These are phyloP conservation scores for Phytophthora quininea DNA, from an alignment of 352 stramenopile species.

Conservation along the genomic window DNA sequence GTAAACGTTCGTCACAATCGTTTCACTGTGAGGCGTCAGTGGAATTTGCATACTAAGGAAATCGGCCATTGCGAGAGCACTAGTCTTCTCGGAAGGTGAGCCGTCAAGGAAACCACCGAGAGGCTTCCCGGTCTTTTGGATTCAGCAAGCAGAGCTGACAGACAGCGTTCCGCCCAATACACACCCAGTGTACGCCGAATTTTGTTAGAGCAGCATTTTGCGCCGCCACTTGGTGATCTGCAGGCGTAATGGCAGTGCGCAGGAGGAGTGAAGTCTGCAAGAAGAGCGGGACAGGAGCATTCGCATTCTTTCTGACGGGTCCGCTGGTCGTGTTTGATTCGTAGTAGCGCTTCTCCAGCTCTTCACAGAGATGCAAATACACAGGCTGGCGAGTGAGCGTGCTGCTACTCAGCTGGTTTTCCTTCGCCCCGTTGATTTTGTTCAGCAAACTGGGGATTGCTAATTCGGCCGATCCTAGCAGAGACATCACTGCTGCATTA, in stretches of 20 bases:
- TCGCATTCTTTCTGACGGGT: background rate
- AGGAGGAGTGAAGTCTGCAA: constrained; percentile 67
- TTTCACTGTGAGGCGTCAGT: constrained; percentile 39
- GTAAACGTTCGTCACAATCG: constrained; percentile 67
- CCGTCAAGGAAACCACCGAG: constrained; percentile 31
- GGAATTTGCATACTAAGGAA: constrained; percentile 71
- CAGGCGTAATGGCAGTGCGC: constrained; percentile 59
- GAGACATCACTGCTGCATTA: constrained; percentile 57
- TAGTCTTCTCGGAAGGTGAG: constrained; percentile 47
- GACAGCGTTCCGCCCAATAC: constrained; percentile 71
- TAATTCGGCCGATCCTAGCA: constrained; percentile 55
- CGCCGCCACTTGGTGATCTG: constrained; percentile 47
- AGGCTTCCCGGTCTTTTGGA: constrained; percentile 35
- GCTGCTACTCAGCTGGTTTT: constrained; percentile 19
- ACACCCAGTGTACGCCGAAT: constrained; percentile 54
- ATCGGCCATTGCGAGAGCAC: constrained; percentile 79
- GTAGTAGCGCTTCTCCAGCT: constrained; percentile 59
- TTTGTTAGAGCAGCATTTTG: constrained; percentile 43
- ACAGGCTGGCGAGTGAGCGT: constrained; percentile 52
- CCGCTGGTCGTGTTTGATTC: background rate
- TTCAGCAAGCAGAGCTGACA: constrained; percentile 52
- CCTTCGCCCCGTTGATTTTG: constrained; percentile 49
- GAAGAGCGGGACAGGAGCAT: constrained; percentile 40
- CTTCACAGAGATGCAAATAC: constrained; percentile 65
- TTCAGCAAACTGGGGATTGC: constrained; percentile 61